Percentiles rank a stretch among this genome's conserved stretches.
phyloP scores from a whole-genome alignment of 2,329 filamentous ascomycete species.

The Pseudogymnoascus sp. region DNA sequence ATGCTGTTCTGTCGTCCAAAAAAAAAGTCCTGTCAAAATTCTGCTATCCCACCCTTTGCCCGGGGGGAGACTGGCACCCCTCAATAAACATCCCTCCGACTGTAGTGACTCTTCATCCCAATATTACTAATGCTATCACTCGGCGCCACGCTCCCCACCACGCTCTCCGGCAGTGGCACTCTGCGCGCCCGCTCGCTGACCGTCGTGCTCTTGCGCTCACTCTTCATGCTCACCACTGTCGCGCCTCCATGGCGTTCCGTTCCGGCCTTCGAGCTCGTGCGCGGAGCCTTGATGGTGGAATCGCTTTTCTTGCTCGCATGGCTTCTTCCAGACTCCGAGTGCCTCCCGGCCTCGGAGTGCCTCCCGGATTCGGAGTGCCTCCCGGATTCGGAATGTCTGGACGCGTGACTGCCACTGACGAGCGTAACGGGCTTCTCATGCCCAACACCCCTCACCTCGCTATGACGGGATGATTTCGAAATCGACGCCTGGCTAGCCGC shows the following conservation, averaged over 20 bases:
- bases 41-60: neutral
- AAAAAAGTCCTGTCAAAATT: neutral
- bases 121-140: slow-evolving; percentile 55
- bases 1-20: neutral
- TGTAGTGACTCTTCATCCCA: slow-evolving; percentile 33
- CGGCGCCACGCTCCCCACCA: slow-evolving; percentile 44
- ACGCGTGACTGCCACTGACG: neutral
- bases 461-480: neutral
- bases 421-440: neutral
- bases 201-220: neutral
- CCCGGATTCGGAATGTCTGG: neutral
- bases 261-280: neutral
- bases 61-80: neutral
- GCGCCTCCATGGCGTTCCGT: neutral
- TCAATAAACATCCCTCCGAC: neutral
- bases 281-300: slow-evolving; percentile 11
- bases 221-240: slow-evolving; percentile 2
- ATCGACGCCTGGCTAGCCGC: neutral
- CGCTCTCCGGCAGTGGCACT: slow-evolving; percentile 21
- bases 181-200: slow-evolving; percentile 15
- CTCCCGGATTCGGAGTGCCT: neutral
- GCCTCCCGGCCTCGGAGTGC: neutral
- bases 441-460: neutral
- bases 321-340: neutral
- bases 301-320: neutral